Evolutionary conservation across 2,329 filamentous ascomycete species (phyloP).

Genomic region (Basipetospora sp.): DNA sequence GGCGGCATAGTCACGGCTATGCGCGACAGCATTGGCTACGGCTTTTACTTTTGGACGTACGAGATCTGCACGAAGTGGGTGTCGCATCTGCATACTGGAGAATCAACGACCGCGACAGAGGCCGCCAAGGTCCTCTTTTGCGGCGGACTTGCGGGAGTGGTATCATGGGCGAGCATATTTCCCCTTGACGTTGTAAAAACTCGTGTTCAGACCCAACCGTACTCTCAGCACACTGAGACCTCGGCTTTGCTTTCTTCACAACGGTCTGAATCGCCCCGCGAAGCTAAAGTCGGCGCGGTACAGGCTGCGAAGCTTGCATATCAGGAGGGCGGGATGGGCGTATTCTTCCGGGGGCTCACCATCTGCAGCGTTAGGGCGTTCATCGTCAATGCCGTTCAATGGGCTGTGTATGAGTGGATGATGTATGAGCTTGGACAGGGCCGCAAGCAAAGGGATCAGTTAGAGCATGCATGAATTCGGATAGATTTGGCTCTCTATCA

Average conservation of each 20-base stretch:
- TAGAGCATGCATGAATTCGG: not conserved
- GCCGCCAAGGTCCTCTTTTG: conserved; percentile 59
- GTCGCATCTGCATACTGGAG: conserved; percentile 18
- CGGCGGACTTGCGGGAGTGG: conserved; percentile 72
- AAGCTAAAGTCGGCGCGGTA: conserved; percentile 33
- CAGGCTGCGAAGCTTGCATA: conserved; percentile 55
- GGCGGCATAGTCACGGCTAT: conserved; percentile 70
- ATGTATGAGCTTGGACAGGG: conserved; percentile 41
- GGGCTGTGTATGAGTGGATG: conserved; percentile 81
- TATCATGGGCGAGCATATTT: conserved; percentile 82
- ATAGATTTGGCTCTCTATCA: too few relatives aligned
- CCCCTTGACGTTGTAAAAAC: conserved; percentile 89
- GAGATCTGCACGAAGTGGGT: conserved; percentile 54
- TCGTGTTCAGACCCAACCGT: conserved; percentile 62
- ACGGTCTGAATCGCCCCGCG: not conserved
- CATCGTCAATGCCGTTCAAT: conserved; percentile 83
- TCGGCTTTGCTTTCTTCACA: conserved; percentile 18
- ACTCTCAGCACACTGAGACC: conserved; percentile 12
- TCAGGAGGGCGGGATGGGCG: conserved; percentile 39
- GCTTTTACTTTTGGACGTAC: conserved; percentile 94
- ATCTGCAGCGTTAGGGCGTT: conserved; percentile 80
- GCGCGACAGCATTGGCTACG: conserved; percentile 82
- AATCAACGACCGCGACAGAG: conserved; percentile 21
- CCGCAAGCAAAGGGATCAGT: conserved; percentile 2
- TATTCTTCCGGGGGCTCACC: conserved; percentile 61